These are phyloP conservation scores for Isoetes engelmannii DNA, from an alignment of 83 land plant genomes.

Conservation along the genomic window DNA sequence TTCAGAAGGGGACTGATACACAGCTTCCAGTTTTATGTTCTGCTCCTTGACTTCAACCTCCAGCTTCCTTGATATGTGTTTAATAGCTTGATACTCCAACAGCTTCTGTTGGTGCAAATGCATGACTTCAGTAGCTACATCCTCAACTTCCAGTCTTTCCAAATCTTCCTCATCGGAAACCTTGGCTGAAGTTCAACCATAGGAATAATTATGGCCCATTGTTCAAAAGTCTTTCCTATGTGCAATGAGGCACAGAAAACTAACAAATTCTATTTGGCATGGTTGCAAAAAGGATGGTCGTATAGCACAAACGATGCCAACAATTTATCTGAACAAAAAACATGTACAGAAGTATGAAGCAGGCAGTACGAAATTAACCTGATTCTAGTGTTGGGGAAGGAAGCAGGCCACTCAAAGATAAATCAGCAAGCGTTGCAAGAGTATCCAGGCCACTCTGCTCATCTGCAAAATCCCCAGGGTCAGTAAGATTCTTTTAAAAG, in stretches of 20 bases:
- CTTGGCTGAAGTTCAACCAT: neutral
- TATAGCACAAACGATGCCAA: too few species aligned
- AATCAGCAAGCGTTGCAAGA: constrained; percentile 73
- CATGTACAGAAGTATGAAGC: too few species aligned
- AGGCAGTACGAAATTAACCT: constrained; percentile 26
- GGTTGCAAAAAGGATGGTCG: too few species aligned
- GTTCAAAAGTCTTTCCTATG: too few species aligned
- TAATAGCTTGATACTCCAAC: constrained; percentile 4
- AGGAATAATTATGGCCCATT: neutral
- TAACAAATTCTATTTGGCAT: neutral
- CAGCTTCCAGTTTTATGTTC: neutral
- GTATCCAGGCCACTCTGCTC: constrained; percentile 74
- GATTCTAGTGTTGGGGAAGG: constrained; percentile 50
- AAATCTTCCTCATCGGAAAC: too few species aligned
- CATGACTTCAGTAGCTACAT: neutral
- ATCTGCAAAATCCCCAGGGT: constrained; percentile 34
- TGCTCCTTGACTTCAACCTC: constrained; percentile 13
- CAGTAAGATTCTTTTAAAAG: too few species aligned
- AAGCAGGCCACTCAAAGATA: constrained; percentile 53
- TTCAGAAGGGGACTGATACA: constrained; percentile 5
- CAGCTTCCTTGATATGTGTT: neutral
- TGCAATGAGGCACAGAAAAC: neutral
- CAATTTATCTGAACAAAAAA: too few species aligned
- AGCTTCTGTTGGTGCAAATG: neutral
- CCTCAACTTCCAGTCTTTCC: too few species aligned